phyloP scores from a whole-genome alignment of 2,329 filamentous ascomycete species.

The Monilinia laxa region DNA sequence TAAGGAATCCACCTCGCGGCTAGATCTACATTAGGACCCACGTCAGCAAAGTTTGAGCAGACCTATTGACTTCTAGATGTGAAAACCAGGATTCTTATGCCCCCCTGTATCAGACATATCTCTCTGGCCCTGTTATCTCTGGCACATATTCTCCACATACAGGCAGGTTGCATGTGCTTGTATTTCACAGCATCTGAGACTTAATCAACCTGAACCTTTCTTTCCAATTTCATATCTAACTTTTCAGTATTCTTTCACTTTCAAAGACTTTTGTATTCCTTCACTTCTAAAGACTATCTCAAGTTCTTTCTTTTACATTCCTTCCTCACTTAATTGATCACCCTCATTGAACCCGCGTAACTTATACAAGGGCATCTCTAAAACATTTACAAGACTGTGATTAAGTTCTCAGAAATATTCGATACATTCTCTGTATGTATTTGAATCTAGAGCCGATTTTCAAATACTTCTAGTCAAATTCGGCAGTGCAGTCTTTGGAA shows the following conservation, averaged over 20 bases:
- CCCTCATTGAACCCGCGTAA: not conserved
- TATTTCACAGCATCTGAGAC: not conserved
- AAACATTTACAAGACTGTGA: not conserved
- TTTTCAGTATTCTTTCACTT: not conserved
- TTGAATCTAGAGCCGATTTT: not conserved
- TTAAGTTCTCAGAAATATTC: not conserved
- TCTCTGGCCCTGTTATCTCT: not conserved
- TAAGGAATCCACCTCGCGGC: no score
- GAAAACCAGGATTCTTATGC: not conserved
- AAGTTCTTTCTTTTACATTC: not conserved
- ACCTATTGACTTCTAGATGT: not conserved
- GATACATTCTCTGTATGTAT: conserved; percentile 18
- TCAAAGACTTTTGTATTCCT: not conserved
- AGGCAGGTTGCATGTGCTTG: not conserved
- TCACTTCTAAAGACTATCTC: not conserved
- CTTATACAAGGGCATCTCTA: not conserved
- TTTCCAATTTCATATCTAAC: not conserved
- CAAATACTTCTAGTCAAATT: not conserved
- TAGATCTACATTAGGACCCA: not conserved
- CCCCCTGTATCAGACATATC: not conserved
- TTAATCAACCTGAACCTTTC: not conserved
- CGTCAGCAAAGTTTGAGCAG: not conserved
- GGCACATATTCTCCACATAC: not conserved
- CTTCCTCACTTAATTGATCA: not conserved
- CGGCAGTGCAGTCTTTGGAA: not conserved